phyloP scores from a whole-genome alignment of 306 rosid genomes.

The Malus sylvestris region DNA sequence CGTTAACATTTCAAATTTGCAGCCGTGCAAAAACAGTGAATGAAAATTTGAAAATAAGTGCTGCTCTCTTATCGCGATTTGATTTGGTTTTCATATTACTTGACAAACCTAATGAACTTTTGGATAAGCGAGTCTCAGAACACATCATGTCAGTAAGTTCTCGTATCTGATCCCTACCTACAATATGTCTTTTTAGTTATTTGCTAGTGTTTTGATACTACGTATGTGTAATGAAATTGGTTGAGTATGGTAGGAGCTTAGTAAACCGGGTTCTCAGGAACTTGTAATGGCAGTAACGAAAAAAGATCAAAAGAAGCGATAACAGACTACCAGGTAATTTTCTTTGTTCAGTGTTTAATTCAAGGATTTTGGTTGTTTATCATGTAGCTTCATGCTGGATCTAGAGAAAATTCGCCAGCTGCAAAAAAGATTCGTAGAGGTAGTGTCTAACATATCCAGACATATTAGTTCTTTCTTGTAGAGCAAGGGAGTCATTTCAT shows the following conservation, averaged over 20 bases:
- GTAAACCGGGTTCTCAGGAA: background rate
- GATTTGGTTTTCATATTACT: constrained; percentile 92
- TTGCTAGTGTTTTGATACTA: background rate
- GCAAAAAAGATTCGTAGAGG: constrained; percentile 61
- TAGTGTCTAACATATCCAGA: constrained; percentile 3
- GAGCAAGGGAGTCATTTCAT: constrained; percentile 10
- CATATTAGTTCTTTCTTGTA: background rate
- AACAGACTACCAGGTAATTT: background rate
- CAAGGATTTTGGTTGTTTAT: constrained; percentile 12
- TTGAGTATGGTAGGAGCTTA: background rate
- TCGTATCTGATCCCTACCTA: constrained; percentile 19
- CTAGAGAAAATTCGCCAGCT: constrained; percentile 48
- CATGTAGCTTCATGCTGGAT: constrained; percentile 75
- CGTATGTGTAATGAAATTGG: background rate
- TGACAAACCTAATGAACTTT: constrained; percentile 89
- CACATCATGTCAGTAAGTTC: constrained; percentile 94
- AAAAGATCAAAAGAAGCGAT: background rate
- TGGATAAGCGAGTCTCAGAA: constrained; percentile 87
- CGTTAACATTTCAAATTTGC: constrained; percentile 27
- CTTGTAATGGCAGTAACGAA: background rate
- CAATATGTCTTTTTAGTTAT: constrained; percentile 6
- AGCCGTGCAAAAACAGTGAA: constrained; percentile 97
- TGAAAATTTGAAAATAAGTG: constrained; percentile 89
- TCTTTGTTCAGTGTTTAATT: background rate
- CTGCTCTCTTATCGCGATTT: constrained; percentile 84